Base-by-base conservation (phyloP, 495 filamentous ascomycete genomes). In the Astrocystis sublimbata region DNA sequence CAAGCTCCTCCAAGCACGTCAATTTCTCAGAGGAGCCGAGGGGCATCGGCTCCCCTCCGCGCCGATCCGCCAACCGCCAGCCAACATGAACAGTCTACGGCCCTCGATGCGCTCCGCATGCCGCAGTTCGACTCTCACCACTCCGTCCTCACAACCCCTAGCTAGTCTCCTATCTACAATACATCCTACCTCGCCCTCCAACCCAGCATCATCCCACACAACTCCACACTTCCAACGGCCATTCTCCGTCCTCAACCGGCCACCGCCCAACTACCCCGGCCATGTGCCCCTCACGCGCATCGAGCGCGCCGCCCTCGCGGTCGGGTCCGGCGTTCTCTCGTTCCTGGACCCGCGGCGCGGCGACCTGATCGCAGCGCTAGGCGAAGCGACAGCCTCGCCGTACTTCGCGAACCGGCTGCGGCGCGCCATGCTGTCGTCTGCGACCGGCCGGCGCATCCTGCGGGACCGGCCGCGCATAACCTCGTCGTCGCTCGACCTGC, bases 401-500 rank as follows among this genome's bases (percentile, higher is more conserved):
- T 97, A 92, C 81, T 98, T 98, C 79, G 92, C 97, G 74, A 86
- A 90, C 79, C 89, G 91, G 52, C 91, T 99, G 13, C 91, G 92
- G 58, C 83, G 93, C 68, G 91, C 86, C 42, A 98, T 98, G 94
- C 91, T 98, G 54, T 75, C 83, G 10, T 78, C 86, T 63, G 83
- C 90, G 5, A 97, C 92, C 0, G 96, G 94, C 26, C 91, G 94
- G 0, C 88, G 92, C 30, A 97, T 98, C 74, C 88, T 98, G 42
- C 88, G 89, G 59, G 92, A 96, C 59, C 86, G 91, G 1, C 94
- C 96, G 3, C 89, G 92, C 50, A 92, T 98, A 45, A 93, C 90
- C 7, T 93, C 90, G 46, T 77, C 86, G 56, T 88, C 89, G 0
- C 83, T 98, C 63, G 76, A 83, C 46, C 78, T 98, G 43, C 75